Conservation (phyloP, 345 rosid genomes). For the Boechera retrofracta region DNA sequence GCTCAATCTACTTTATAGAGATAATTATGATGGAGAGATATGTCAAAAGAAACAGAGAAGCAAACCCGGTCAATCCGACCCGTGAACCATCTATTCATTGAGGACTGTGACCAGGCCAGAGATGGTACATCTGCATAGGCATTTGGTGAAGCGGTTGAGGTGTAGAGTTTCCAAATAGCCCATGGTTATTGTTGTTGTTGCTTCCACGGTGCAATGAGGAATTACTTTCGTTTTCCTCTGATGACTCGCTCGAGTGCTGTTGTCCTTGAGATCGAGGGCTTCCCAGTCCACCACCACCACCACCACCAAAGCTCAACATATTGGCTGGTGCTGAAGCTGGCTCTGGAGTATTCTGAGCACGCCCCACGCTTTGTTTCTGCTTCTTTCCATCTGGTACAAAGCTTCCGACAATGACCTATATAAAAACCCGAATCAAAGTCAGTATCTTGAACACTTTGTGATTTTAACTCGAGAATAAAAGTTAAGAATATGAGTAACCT, state of each 20-base stretch:
- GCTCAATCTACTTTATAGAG: conserved; percentile 44
- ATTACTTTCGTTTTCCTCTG: conserved; percentile 70
- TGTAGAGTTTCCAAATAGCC: conserved; percentile 38
- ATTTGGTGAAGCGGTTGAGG: conserved; percentile 40
- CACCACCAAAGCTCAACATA: conserved; percentile 64
- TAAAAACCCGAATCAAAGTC: conserved; percentile 3
- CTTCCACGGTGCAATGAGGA: conserved; percentile 35
- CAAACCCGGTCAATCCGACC: conserved; percentile 11
- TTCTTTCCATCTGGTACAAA: conserved; percentile 74
- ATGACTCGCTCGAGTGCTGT: conserved; percentile 73
- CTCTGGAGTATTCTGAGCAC: conserved; percentile 50
- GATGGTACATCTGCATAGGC: conserved; percentile 43
- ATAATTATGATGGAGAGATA: conserved; percentile 34
- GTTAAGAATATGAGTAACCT: conserved; percentile 50
- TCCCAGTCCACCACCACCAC: conserved; percentile 45
- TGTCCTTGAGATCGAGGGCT: conserved; percentile 83
- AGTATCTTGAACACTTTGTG: not conserved
- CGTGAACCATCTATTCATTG: conserved; percentile 30
- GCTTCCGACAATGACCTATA: conserved; percentile 90
- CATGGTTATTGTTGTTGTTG: conserved; percentile 40
- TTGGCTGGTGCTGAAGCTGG: conserved; percentile 61
- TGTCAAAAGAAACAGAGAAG: conserved; percentile 33
- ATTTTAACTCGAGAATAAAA: not conserved
- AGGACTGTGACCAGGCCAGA: conserved; percentile 39
- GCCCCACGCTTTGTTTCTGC: conserved; percentile 42